A percentile compares a stretch with the other conserved stretches of the same genome.
Conservation (phyloP, 2,329 filamentous ascomycete genomes). For the Colletotrichum graminicola region DNA sequence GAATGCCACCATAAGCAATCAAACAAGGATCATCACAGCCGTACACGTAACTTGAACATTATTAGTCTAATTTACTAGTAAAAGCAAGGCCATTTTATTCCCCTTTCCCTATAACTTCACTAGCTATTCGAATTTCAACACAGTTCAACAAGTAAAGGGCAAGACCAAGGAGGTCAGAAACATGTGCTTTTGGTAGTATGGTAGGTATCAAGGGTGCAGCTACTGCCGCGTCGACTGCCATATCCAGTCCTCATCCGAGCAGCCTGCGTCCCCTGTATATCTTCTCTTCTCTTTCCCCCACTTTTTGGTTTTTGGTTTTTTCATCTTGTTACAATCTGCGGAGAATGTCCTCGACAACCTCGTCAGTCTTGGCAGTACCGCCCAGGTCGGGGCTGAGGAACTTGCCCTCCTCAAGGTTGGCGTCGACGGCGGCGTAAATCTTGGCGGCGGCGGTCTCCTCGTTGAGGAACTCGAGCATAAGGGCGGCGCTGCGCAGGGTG, state of each 20-base stretch:
- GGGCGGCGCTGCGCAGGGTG: conserved; percentile 87
- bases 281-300: background rate
- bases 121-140: too few species aligned
- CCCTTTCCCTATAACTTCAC: too few species aligned
- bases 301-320: background rate
- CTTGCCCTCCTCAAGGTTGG: conserved; percentile 84
- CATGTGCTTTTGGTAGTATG: too few species aligned
- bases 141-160: too few species aligned
- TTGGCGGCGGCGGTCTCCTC: conserved; percentile 87
- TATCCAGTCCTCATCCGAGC: conserved; percentile 27
- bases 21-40: too few species aligned
- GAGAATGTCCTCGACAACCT: conserved; percentile 90
- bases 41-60: too few species aligned
- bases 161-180: too few species aligned
- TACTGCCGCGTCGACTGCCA: conserved; percentile 30
- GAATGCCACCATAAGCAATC: too few species aligned
- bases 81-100: too few species aligned
- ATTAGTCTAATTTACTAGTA: too few species aligned
- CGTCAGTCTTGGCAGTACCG: conserved; percentile 84
- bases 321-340: conserved; percentile 75
- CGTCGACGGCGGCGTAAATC: conserved; percentile 94
- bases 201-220: background rate
- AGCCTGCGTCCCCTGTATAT: background rate
- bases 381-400: conserved; percentile 91
- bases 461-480: conserved; percentile 97